Evolutionary conservation across 805 yeast species (phyloP).

Genomic region (Saccharomyces jurei): DNA sequence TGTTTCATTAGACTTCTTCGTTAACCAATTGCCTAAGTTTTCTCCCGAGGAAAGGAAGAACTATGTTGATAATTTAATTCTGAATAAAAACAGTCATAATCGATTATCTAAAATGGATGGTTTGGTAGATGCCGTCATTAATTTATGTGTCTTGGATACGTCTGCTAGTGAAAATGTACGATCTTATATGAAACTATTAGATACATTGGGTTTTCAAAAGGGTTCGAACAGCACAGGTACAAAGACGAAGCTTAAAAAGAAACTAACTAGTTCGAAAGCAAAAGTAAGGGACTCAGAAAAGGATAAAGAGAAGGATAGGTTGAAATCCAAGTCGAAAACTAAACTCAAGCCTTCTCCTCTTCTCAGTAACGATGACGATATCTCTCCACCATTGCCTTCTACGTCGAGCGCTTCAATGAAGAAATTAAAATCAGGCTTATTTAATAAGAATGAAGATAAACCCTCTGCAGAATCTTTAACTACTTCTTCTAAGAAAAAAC

Average conservation of each 20-base stretch:
- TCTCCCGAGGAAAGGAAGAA: slow-evolving; percentile 21
- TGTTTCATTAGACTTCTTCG: slow-evolving; percentile 14
- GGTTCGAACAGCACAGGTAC: not conserved
- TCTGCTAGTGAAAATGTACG: slow-evolving; percentile 18
- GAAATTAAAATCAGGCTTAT: not conserved
- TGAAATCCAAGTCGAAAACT: not conserved
- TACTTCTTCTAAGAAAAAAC: slow-evolving; percentile 20
- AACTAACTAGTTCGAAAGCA: not conserved
- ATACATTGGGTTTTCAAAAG: slow-evolving; percentile 13
- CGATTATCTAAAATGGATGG: slow-evolving; percentile 3
- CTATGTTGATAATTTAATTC: slow-evolving; percentile 20
- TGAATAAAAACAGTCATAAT: slow-evolving; percentile 1
- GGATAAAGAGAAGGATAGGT: not conserved
- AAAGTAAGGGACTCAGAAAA: not conserved
- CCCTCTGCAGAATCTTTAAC: slow-evolving; percentile 12
- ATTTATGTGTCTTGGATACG: slow-evolving; percentile 22
- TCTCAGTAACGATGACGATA: slow-evolving; percentile 1
- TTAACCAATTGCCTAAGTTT: slow-evolving; percentile 18
- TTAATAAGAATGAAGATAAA: not conserved
- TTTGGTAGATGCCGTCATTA: slow-evolving; percentile 10
- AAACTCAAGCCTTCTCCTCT: not conserved
- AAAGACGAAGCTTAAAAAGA: not conserved
- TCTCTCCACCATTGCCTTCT: not conserved
- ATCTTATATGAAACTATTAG: slow-evolving; percentile 17
- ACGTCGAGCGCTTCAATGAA: not conserved